Evolutionary conservation across 2,329 filamentous ascomycete species (phyloP).

Genomic region (Exophiala sp.): DNA sequence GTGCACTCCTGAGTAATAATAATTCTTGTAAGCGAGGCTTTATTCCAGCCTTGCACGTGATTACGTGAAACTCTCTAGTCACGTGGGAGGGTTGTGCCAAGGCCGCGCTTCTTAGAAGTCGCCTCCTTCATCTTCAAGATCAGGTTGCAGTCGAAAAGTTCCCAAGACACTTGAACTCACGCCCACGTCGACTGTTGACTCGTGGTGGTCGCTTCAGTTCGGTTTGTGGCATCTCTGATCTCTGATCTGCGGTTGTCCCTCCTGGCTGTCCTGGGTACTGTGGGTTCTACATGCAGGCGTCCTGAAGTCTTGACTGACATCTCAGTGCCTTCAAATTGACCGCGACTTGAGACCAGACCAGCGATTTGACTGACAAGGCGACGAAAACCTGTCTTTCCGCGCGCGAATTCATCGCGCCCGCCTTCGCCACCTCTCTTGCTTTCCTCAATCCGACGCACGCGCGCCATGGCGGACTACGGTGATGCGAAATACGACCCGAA

Average conservation of each 20-base stretch:
- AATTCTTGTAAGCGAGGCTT: not conserved
- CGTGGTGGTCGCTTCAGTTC: not conserved
- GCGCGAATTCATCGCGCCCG: not conserved
- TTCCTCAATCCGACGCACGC: not conserved
- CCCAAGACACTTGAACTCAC: not conserved
- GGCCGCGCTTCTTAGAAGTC: not conserved
- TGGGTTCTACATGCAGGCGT: conserved; percentile 13
- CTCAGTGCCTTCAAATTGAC: conserved; percentile 19
- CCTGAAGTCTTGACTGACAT: conserved; percentile 27
- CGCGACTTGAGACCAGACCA: conserved; percentile 8
- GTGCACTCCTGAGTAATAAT: no score
- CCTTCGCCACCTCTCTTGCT: not conserved
- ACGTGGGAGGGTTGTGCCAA: conserved; percentile 1
- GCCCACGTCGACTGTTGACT: not conserved
- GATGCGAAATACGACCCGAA: conserved; percentile 33
- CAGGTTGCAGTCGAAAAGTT: conserved; percentile 4
- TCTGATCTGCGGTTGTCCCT: conserved; percentile 1
- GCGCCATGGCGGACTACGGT: conserved; percentile 51
- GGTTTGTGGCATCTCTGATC: conserved; percentile 1
- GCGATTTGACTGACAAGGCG: conserved; percentile 2
- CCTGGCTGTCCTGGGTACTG: conserved; percentile 8
- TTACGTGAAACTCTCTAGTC: not conserved
- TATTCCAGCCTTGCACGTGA: not conserved
- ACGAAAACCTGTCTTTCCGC: not conserved
- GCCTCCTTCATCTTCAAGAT: not conserved